Evolutionary conservation across 441 rosid species (phyloP).

Genomic region (Rhodomyrtus psidioides): DNA sequence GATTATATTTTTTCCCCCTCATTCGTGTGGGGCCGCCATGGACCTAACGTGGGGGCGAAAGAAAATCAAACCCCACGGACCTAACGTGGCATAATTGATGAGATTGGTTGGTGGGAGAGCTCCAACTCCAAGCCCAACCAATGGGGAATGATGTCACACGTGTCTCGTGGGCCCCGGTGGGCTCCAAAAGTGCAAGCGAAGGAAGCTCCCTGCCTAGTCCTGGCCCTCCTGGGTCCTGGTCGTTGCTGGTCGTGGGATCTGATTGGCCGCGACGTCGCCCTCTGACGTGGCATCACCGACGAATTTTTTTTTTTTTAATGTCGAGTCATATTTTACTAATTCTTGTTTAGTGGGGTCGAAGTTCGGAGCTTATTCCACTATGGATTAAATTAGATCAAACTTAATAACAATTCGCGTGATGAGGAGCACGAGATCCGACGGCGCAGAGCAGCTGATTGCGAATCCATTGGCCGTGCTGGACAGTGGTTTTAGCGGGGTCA

Average conservation of each 20-base stretch:
- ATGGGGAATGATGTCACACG: background rate
- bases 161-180: background rate
- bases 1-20: too few relatives aligned
- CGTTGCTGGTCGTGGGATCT: background rate
- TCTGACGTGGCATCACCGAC: background rate
- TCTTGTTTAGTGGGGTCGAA: background rate
- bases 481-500: background rate
- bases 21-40: background rate
- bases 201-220: too few relatives aligned
- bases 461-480: background rate
- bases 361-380: background rate
- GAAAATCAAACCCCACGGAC: background rate
- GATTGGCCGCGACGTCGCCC: background rate
- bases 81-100: background rate
- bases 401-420: background rate
- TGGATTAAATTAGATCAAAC: background rate
- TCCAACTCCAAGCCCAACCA: background rate
- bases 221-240: too few relatives aligned
- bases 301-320: background rate
- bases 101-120: background rate
- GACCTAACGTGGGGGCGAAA: background rate
- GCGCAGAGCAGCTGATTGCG: background rate
- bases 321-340: fast-evolving
- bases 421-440: background rate
- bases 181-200: background rate